phyloP scores from a whole-genome alignment of 495 filamentous ascomycete genomes.

The Saxophila tyrrhenica region DNA sequence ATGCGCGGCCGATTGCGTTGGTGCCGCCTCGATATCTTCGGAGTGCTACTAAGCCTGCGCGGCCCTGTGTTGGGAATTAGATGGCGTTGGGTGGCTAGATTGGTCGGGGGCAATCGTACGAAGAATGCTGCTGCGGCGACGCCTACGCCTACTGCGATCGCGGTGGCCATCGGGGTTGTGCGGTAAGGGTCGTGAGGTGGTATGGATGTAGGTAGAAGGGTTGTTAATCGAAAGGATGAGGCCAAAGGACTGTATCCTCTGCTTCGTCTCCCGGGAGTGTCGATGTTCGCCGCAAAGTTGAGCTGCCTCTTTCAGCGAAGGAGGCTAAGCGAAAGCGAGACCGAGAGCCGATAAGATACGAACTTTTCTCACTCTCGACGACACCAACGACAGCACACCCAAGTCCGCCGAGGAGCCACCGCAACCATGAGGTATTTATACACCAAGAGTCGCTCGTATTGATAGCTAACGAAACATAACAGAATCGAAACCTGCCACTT shows the following conservation, averaged over 20 bases:
- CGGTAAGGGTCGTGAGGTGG: neutral
- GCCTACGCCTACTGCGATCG: constrained; percentile 66
- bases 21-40: constrained; percentile 60
- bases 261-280: constrained; percentile 5
- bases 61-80: constrained; percentile 46
- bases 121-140: constrained; percentile 44
- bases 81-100: constrained; percentile 19
- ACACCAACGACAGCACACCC: neutral
- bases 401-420: neutral
- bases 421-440: constrained; percentile 8
- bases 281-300: constrained; percentile 6
- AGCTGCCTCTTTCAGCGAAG: neutral
- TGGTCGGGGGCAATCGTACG: constrained; percentile 25
- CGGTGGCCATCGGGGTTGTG: constrained; percentile 52
- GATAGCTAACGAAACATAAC: neutral
- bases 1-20: constrained; percentile 62
- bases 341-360: neutral
- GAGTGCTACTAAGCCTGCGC: constrained; percentile 80
- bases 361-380: neutral
- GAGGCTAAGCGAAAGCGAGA: neutral
- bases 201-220: neutral
- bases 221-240: neutral
- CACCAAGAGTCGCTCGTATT: no score
- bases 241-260: no score
- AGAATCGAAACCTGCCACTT: constrained; percentile 87